Conservation (phyloP, 1,284 basidiomycete species). For the Irpex sp. region DNA sequence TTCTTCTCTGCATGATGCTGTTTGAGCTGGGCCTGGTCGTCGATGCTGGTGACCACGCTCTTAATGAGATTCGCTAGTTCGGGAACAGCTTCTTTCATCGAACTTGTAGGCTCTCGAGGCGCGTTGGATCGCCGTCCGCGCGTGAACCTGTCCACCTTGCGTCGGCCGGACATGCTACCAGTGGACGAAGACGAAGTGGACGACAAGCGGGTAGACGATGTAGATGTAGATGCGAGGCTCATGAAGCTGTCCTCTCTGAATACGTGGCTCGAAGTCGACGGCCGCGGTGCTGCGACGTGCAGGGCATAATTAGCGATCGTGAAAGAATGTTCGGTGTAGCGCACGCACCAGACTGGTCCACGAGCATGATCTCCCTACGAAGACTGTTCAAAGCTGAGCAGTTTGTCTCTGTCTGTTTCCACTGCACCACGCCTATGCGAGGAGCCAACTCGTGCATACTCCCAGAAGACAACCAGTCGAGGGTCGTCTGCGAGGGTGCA, state of each 20-base stretch:
- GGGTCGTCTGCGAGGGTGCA: background rate
- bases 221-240: background rate
- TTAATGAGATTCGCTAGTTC: background rate
- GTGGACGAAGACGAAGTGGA: background rate
- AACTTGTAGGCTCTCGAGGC: background rate
- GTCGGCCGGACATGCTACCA: background rate
- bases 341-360: background rate
- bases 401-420: background rate
- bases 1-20: background rate
- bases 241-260: background rate
- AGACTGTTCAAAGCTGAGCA: background rate
- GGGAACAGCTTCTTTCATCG: background rate
- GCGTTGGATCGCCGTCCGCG: background rate
- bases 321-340: background rate
- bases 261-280: background rate
- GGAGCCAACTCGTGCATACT: background rate
- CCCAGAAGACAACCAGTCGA: background rate
- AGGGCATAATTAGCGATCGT: background rate
- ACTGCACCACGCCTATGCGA: background rate
- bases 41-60: background rate
- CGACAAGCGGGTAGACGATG: background rate
- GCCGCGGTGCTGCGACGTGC: background rate
- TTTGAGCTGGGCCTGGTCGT: background rate
- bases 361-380: background rate
- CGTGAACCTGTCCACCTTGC: background rate